Evolutionary conservation across 306 rosid species (phyloP), one percentile per base, ranked within the genome.

Genomic region (Notholithocarpus densiflorus): DNA sequence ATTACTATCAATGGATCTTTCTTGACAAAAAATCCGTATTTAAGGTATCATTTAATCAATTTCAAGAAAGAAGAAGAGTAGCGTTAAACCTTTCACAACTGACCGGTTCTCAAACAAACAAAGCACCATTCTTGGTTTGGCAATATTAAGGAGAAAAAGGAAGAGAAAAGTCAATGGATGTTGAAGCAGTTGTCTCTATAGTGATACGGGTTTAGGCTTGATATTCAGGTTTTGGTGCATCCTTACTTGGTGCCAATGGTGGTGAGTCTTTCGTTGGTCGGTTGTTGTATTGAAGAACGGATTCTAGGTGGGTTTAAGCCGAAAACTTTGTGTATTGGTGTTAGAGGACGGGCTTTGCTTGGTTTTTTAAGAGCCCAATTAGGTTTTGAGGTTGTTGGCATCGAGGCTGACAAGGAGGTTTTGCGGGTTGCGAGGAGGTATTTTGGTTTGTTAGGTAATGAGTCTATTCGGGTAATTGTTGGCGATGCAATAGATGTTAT

Each of bases 301-400:
- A 76, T 89, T 79, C 86, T 15, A 62, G 78, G 56, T 65, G 92
- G 97, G 77, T 51, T 71, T 64, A 85, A 75, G 69, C 92, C 93
- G 0, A 88, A 85, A 76, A 93, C 90, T 74, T 85, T 91, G 71
- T 94, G 98, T 86, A 77, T 92, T 52, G 97, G 98, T 62, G 91
- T 94, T 80, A 97, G 97, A 15, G 97, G 98, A 55, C 95, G 97
- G 71, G 97, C 98, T 75, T 81, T 94, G 87, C 82, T 84, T 23
- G 31, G 87, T 21, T 94, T 94, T 80, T 82, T 91, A 56, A 84
- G 73, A 78, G 74, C 75, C 69, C 89, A 85, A 56, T 81, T 91
- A 86, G 87, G 78, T 60, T 94, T 94, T 77, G 89, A 83, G 85
- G 97, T 94, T 17, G 40, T 78, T 12, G 95, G 97, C 40, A 89